Percentiles rank a stretch among this genome's conserved stretches.
These are phyloP conservation scores for Colletotrichum musicola DNA, from an alignment of 2,329 filamentous ascomycete species.

Conservation along the genomic window DNA sequence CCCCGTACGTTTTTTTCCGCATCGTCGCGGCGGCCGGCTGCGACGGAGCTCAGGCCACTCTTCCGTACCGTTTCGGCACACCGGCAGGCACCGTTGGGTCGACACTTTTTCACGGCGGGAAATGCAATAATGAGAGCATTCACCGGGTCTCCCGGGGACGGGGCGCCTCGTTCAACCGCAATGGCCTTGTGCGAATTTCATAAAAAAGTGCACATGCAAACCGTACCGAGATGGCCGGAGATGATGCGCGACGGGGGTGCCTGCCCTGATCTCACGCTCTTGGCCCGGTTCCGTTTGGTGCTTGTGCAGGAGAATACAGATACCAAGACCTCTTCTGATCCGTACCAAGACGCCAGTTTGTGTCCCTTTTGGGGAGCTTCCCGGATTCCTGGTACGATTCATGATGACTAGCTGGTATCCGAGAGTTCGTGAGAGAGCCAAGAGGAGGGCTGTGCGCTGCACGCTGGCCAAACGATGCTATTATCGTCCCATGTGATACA, in stretches of 20 bases:
- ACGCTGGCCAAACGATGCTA: not conserved
- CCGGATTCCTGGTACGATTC: too few species aligned
- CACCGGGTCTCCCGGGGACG: too few species aligned
- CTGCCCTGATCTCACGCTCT: too few species aligned
- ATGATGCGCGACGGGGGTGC: too few species aligned
- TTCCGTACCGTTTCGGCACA: not conserved
- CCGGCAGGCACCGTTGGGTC: not conserved
- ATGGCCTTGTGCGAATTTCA: not conserved
- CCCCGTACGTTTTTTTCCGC: too few species aligned
- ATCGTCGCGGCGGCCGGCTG: too few species aligned
- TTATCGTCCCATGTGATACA: conserved; percentile 28
- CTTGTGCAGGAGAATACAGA: too few species aligned
- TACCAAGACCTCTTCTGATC: too few species aligned
- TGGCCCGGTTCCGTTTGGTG: too few species aligned
- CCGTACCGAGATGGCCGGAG: too few species aligned
- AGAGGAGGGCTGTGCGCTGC: conserved; percentile 2
- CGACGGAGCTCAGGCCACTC: not conserved
- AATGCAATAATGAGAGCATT: conserved; percentile 29
- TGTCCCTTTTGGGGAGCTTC: too few species aligned
- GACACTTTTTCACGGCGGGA: not conserved
- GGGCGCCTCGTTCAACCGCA: not conserved
- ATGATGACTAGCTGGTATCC: not conserved
- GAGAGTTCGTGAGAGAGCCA: conserved; percentile 3
- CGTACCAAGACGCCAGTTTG: too few species aligned
- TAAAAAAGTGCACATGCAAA: not conserved